These are phyloP conservation scores for Penicillium sp. DNA, from an alignment of 2,329 filamentous ascomycete genomes.

Conservation along the genomic window DNA sequence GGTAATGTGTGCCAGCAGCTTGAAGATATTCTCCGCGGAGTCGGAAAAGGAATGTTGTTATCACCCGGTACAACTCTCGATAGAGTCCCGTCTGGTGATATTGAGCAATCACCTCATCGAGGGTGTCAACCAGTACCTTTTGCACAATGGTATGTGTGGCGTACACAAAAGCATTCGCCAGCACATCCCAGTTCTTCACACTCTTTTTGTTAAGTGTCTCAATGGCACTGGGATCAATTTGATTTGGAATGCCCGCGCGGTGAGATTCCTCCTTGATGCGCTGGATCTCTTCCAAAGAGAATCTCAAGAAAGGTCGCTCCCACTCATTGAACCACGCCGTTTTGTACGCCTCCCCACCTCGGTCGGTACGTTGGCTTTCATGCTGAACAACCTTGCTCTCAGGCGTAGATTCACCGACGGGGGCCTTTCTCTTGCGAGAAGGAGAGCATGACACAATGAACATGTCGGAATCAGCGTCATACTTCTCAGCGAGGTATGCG, in stretches of 20 bases:
- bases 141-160: slow-evolving; percentile 29
- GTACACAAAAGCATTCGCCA: slow-evolving; percentile 44
- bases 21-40: slow-evolving; percentile 38
- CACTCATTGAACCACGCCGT: slow-evolving; percentile 23
- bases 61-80: slow-evolving; percentile 33
- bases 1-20: slow-evolving; percentile 49
- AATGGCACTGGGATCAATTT: slow-evolving; percentile 57
- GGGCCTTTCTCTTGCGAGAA: slow-evolving; percentile 20
- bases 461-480: slow-evolving; percentile 32
- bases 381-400: background rate
- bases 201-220: slow-evolving; percentile 54
- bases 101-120: slow-evolving; percentile 39
- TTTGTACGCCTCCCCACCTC: slow-evolving; percentile 3
- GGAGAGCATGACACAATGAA: slow-evolving; percentile 1
- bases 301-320: slow-evolving; percentile 17
- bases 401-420: background rate
- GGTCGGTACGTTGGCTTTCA: background rate
- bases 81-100: slow-evolving; percentile 36
- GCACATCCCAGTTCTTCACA: slow-evolving; percentile 54
- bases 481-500: slow-evolving; percentile 24
- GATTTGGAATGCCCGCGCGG: slow-evolving; percentile 54
- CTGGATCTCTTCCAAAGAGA: slow-evolving; percentile 44
- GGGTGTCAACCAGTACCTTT: slow-evolving; percentile 40
- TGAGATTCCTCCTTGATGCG: slow-evolving; percentile 52
- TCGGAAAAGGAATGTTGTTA: slow-evolving; percentile 45